phyloP scores from a whole-genome alignment of 2,329 filamentous ascomycete genomes.

The Aspergillus sp. region DNA sequence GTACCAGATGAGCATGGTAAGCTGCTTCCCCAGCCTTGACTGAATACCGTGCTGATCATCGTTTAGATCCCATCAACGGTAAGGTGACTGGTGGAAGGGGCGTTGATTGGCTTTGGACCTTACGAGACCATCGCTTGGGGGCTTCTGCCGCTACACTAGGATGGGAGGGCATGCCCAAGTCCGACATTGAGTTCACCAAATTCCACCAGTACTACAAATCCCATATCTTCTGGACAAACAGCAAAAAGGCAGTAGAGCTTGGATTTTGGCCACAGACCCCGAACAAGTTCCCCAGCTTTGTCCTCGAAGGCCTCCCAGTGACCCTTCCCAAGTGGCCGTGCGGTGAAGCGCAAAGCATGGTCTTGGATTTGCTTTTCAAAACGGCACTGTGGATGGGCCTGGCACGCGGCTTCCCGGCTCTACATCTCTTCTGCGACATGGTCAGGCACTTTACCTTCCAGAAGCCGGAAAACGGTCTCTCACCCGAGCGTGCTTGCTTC shows the following conservation, averaged over 20 bases:
- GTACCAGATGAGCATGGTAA: constrained; percentile 10
- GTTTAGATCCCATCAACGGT: constrained; percentile 9
- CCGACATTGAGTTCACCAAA: constrained; percentile 11
- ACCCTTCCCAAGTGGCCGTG: constrained; percentile 10
- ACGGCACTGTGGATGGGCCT: constrained; percentile 18
- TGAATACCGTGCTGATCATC: background rate
- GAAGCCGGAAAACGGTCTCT: constrained; percentile 3
- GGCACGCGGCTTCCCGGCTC: constrained; percentile 17
- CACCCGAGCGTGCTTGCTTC: constrained; percentile 5
- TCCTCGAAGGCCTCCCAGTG: constrained; percentile 4
- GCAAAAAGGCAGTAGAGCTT: constrained; percentile 8
- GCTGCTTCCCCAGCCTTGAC: constrained; percentile 1
- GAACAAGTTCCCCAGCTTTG: constrained; percentile 5
- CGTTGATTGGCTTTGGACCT: constrained; percentile 8
- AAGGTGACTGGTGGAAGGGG: constrained; percentile 5
- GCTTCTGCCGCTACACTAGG: constrained; percentile 11
- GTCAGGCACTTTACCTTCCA: constrained; percentile 13
- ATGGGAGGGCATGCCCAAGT: constrained; percentile 10
- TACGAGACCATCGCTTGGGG: constrained; percentile 11
- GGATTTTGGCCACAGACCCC: constrained; percentile 12
- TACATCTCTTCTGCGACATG: constrained; percentile 21
- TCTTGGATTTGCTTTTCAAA: constrained; percentile 13
- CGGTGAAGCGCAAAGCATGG: background rate
- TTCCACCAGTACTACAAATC: constrained; percentile 14
- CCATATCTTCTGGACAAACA: constrained; percentile 6